These are phyloP conservation scores for Saccharomyces hybrid DNA, from an alignment of 1,139 yeast species.

Conservation along the genomic window DNA sequence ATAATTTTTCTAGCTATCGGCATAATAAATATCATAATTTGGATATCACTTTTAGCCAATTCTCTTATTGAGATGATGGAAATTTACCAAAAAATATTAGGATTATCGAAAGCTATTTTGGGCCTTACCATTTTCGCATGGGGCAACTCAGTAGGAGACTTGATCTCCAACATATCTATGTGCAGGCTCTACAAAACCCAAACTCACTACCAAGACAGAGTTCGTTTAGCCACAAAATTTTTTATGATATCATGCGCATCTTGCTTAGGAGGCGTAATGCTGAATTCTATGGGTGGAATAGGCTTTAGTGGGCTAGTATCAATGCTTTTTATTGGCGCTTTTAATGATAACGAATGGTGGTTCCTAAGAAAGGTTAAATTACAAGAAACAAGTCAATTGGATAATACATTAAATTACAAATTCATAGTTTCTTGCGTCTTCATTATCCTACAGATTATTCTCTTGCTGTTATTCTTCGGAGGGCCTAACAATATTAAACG, in stretches of 20 bases:
- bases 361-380: slow-evolving; percentile 18
- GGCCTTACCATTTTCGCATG: slow-evolving; percentile 87
- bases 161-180: slow-evolving; percentile 71
- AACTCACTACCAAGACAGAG: slow-evolving; percentile 17
- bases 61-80: slow-evolving; percentile 45
- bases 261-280: slow-evolving; percentile 30
- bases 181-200: slow-evolving; percentile 27
- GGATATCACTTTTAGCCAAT: slow-evolving; percentile 51
- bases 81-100: slow-evolving; percentile 33
- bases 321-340: slow-evolving; percentile 21
- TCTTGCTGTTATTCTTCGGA: slow-evolving; percentile 16
- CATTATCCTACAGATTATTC: slow-evolving; percentile 17
- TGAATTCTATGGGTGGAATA: slow-evolving; percentile 31
- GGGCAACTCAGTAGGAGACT: slow-evolving; percentile 91
- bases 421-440: slow-evolving; percentile 22
- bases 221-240: slow-evolving; percentile 26
- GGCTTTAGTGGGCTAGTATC: slow-evolving; percentile 31
- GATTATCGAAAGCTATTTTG: slow-evolving; percentile 62
- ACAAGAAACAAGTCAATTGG: slow-evolving; percentile 4
- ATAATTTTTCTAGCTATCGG: slow-evolving; percentile 39
- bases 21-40: slow-evolving; percentile 76
- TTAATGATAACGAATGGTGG: slow-evolving; percentile 18
- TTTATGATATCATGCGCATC: slow-evolving; percentile 30
- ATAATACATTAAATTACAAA: slow-evolving; percentile 14
- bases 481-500: slow-evolving; percentile 10